These are phyloP conservation scores for Barbatosphaeria neglecta DNA, from an alignment of 495 filamentous ascomycete species.

Conservation along the genomic window DNA sequence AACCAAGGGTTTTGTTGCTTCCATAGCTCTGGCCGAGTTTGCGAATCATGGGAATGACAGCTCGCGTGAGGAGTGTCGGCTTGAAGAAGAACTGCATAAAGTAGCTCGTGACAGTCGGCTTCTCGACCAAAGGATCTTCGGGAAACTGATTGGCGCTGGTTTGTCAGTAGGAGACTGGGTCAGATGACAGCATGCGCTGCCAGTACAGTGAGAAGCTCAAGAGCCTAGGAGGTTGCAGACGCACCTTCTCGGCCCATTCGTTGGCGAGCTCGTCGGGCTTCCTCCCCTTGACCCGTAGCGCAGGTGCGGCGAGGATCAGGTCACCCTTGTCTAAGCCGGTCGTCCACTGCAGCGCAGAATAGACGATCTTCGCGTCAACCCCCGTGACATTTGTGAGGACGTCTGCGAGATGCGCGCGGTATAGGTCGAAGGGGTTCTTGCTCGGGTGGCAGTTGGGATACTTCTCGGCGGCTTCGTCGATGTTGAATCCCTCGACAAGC, in stretches of 20 bases:
- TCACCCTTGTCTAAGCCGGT: slow-evolving; percentile 81
- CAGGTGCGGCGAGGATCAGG: slow-evolving; percentile 64
- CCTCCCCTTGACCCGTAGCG: slow-evolving; percentile 69
- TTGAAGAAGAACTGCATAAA: slow-evolving; percentile 81
- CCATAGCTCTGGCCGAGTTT: slow-evolving; percentile 52
- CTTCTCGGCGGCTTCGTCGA: slow-evolving; percentile 25
- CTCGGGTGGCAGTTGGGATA: slow-evolving; percentile 52
- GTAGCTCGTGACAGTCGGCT: slow-evolving; percentile 48
- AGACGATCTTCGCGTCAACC: slow-evolving; percentile 66
- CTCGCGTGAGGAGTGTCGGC: slow-evolving; percentile 40
- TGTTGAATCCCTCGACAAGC: slow-evolving; percentile 25
- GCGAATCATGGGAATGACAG: slow-evolving; percentile 54
- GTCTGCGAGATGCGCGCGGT: slow-evolving; percentile 70
- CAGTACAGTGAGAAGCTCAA: no score
- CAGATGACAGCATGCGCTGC: not conserved
- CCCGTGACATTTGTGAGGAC: slow-evolving; percentile 60
- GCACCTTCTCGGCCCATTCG: slow-evolving; percentile 63
- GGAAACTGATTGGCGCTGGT: slow-evolving; percentile 43
- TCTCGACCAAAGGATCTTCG: slow-evolving; percentile 58
- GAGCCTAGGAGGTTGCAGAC: no score
- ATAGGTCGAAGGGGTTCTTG: slow-evolving; percentile 78
- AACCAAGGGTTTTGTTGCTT: slow-evolving; percentile 50
- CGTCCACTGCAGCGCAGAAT: slow-evolving; percentile 69
- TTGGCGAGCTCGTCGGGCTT: slow-evolving; percentile 62
- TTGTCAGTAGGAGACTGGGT: not conserved